These are phyloP conservation scores for Macrotyloma uniflorum DNA, from an alignment of 306 rosid species.

Conservation along the genomic window DNA sequence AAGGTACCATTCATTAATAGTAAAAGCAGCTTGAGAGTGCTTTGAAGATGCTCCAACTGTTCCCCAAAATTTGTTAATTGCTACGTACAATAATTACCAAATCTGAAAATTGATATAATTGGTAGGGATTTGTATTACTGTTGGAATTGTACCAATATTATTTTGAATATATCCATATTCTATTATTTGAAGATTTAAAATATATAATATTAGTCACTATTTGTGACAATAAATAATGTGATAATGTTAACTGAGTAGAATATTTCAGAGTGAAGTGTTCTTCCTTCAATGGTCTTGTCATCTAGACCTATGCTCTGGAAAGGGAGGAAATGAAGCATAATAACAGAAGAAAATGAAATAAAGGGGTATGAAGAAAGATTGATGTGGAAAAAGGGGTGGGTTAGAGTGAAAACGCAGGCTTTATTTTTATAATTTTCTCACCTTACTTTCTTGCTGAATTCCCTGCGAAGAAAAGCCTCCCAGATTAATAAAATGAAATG, in stretches of 20 bases:
- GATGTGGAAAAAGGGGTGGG: conserved; percentile 22
- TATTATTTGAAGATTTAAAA: too few relatives aligned
- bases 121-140: too few relatives aligned
- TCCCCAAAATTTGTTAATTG: neutral
- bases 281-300: conserved; percentile 32
- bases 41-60: neutral
- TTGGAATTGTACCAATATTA: too few relatives aligned
- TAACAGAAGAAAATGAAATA: conserved; percentile 21
- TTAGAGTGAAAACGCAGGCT: conserved; percentile 29
- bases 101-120: too few relatives aligned
- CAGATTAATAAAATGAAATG: conserved; percentile 22
- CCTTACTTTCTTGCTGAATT: conserved; percentile 30
- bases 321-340: conserved; percentile 26
- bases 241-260: too few relatives aligned
- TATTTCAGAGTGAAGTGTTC: neutral
- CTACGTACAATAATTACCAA: neutral
- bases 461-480: conserved; percentile 30
- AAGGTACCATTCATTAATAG: neutral
- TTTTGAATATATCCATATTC: too few relatives aligned
- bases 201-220: too few relatives aligned
- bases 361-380: conserved; percentile 28
- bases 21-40: neutral
- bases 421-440: conserved; percentile 29
- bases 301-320: conserved; percentile 15
- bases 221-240: too few relatives aligned